Evolutionary conservation across 192 early-diverging fungal genomes (phyloP).

Genomic region (Coemansia erecta): DNA sequence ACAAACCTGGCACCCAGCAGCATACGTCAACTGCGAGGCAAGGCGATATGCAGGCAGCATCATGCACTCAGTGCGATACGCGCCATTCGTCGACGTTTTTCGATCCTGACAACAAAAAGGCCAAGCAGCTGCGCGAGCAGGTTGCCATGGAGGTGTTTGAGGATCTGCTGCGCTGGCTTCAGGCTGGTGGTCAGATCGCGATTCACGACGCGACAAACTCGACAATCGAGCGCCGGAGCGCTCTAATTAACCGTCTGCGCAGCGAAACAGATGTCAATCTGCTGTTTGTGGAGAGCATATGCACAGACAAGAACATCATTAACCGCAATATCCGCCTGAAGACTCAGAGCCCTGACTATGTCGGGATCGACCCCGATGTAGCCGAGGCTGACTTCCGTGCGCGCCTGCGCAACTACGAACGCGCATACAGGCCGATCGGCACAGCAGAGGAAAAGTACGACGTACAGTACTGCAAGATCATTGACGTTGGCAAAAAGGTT

Average conservation of each 20-base stretch:
- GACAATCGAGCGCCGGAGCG: conserved; percentile 71
- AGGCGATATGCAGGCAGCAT: conserved; percentile 3
- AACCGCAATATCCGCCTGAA: conserved; percentile 88
- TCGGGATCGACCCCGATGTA: conserved; percentile 72
- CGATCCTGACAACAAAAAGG: conserved; percentile 82
- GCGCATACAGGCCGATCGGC: conserved; percentile 81
- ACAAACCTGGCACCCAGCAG: conserved; percentile 3
- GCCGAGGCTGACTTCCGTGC: conserved; percentile 85
- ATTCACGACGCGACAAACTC: conserved; percentile 97
- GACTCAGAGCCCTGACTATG: conserved; percentile 92
- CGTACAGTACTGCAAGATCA: conserved; percentile 90
- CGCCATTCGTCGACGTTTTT: conserved; percentile 88
- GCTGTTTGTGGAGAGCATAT: conserved; percentile 82
- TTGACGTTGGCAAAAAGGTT: conserved; percentile 95
- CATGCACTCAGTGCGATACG: conserved; percentile 34
- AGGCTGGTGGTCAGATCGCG: conserved; percentile 82
- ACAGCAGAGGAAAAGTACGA: conserved; percentile 80
- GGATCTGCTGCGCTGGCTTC: conserved; percentile 87
- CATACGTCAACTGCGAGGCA: background rate
- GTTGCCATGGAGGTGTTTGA: conserved; percentile 90
- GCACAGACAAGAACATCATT: conserved; percentile 65
- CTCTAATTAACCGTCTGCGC: conserved; percentile 61
- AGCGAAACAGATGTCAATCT: conserved; percentile 65
- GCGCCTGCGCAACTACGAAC: conserved; percentile 89
- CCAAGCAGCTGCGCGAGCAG: conserved; percentile 75